phyloP scores from a whole-genome alignment of 495 filamentous ascomycete genomes.

The Sphaerosporella brunnea region DNA sequence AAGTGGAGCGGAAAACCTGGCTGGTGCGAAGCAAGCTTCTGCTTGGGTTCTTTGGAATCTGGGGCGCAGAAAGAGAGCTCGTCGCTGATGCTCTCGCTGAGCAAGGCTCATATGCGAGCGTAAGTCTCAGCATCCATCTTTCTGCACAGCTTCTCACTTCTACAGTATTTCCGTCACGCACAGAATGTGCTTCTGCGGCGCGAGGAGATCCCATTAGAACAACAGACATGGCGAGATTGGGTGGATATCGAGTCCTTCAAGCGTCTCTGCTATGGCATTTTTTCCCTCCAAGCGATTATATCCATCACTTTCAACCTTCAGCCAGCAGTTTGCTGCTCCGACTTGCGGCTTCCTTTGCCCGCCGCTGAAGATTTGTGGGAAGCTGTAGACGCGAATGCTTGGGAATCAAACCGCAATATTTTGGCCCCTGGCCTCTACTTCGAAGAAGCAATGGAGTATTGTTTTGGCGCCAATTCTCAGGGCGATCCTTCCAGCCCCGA shows the following conservation, averaged over 20 bases:
- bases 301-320: slow-evolving; percentile 43
- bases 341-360: background rate
- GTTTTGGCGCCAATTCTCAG: background rate
- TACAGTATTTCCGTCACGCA: slow-evolving; percentile 4
- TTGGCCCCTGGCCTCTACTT: background rate
- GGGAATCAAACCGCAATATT: background rate
- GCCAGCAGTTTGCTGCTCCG: slow-evolving; percentile 26
- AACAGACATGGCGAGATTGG: slow-evolving; percentile 5
- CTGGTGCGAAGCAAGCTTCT: slow-evolving; percentile 2
- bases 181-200: slow-evolving; percentile 2
- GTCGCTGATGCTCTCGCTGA: slow-evolving; percentile 1
- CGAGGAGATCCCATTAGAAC: slow-evolving; percentile 2
- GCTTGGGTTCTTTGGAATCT: slow-evolving; percentile 5
- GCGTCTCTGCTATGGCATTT: slow-evolving; percentile 8
- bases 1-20: slow-evolving; percentile 1
- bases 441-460: background rate
- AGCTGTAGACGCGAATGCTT: background rate
- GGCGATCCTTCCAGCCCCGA: background rate
- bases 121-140: background rate
- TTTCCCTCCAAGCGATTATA: slow-evolving; percentile 34
- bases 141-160: background rate
- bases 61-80: slow-evolving; percentile 1
- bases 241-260: slow-evolving; percentile 5
- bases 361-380: slow-evolving; percentile 3
- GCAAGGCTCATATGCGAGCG: background rate